Evolutionary conservation across 768 basidiomycete genomes (phyloP), one percentile per base, ranked within the genome.

Genomic region (Mycena epipterygia): DNA sequence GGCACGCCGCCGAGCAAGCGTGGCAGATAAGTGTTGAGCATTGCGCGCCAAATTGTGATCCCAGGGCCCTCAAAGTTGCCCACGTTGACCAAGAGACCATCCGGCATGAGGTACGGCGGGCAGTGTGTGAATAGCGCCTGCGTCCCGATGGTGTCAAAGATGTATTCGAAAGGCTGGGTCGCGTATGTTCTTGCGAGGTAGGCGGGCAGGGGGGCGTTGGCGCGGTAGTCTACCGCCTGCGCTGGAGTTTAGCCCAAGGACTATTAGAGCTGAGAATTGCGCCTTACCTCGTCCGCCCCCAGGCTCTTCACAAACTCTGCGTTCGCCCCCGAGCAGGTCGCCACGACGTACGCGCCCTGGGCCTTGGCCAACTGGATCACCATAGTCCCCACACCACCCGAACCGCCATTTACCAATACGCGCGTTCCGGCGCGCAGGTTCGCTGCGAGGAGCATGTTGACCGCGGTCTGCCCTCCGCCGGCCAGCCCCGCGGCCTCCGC

Each of bases 61-160:
- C 51, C 58, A 14, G 57, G 19, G 11, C 71, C 71, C 48, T 72
- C 70, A 39, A 72, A 72, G 53, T 72, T 72, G 25, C 67, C 71
- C 51, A 68, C 71, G 55, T 72, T 72, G 17, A 72, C 56, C 21
- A 70, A 42, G n/a, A 55, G 25, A 12, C 71, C 68, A 19, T 41
- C 32, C 21, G 56, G 67, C 25, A 16, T 29, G 25, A 69, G 67
- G 55, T 73, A 73, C 35, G 61, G 7, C 41, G 71, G 32, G 29
- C 30, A 72, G 44, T 55, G 21, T 6, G 14, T 32, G 51, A 73
- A 73, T 16, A 68, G 61, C 13, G 49, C 59, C 46, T 68, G 66
- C 30, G 71, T 68, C 27, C 71, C 71, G 62, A 73, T 61, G 42
- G 62, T 60, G 62, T 69, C 71, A 25, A 73, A 41, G 13, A 73